A percentile compares a stretch with the other conserved stretches of the same genome.
Conservation (phyloP, 208 protist species). For the Acanthamoeba triangularis region DNA sequence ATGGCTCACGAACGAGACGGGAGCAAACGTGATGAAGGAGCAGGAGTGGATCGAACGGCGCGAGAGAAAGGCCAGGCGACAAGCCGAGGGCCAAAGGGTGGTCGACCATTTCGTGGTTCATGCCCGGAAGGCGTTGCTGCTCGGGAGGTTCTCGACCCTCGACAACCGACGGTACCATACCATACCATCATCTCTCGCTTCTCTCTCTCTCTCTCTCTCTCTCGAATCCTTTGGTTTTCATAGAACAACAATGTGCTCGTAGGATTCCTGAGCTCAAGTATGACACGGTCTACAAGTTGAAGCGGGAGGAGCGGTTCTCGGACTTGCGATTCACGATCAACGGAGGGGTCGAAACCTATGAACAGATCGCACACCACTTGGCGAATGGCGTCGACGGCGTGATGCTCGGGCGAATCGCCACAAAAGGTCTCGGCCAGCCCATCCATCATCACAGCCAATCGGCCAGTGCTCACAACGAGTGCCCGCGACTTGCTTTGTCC, state of each 20-base stretch:
- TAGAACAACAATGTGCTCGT: no score
- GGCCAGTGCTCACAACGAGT: background rate
- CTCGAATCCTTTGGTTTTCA: background rate
- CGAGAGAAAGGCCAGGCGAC: background rate
- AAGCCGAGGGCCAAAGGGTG: background rate
- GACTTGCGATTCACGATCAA: constrained; percentile 20
- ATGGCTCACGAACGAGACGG: background rate
- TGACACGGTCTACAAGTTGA: constrained; percentile 14
- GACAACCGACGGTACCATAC: background rate
- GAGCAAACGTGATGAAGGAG: background rate
- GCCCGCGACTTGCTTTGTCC: background rate
- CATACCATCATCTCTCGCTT: background rate
- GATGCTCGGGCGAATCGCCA: constrained; percentile 3
- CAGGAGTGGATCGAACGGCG: background rate
- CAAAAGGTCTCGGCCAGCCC: background rate
- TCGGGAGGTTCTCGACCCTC: background rate
- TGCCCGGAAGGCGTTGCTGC: background rate
- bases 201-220: background rate
- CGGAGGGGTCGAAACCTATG: constrained; percentile 20
- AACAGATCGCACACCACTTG: constrained; percentile 28
- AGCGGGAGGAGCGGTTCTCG: background rate
- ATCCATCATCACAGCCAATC: background rate
- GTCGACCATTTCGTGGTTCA: background rate
- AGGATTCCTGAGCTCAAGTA: constrained; percentile 29
- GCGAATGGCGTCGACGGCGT: background rate